These are phyloP conservation scores for Cutaneotrichosporon cutaneum DNA, from an alignment of 1,284 basidiomycete genomes.

Conservation along the genomic window DNA sequence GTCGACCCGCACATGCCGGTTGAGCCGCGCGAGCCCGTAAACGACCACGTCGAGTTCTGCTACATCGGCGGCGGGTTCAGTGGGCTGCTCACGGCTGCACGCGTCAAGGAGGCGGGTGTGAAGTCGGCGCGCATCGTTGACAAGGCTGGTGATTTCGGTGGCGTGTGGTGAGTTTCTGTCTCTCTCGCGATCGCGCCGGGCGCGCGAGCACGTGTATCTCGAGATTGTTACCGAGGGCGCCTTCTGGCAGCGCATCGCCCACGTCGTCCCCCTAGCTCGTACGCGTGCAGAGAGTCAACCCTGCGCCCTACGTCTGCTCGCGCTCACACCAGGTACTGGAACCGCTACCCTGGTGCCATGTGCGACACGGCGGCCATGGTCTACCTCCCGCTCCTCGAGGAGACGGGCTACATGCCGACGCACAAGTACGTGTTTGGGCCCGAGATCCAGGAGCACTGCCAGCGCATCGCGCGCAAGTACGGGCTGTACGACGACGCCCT, in stretches of 20 bases:
- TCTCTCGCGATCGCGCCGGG: too few species aligned
- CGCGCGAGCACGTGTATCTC: too few species aligned
- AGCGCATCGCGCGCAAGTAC: slow-evolving; percentile 16
- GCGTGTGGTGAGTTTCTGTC: too few species aligned
- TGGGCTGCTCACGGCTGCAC: slow-evolving; percentile 15
- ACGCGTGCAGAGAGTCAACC: too few species aligned
- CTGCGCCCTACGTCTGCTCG: too few species aligned
- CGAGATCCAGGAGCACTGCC: slow-evolving; percentile 21
- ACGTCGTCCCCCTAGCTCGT: too few species aligned
- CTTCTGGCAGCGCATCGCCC: too few species aligned
- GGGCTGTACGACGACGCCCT: slow-evolving; percentile 19
- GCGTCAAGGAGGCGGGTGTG: slow-evolving; percentile 16
- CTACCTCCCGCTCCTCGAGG: slow-evolving; percentile 21
- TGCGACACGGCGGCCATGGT: slow-evolving; percentile 26
- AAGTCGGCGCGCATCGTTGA: slow-evolving; percentile 16
- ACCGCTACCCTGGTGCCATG: slow-evolving; percentile 25
- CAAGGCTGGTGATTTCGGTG: slow-evolving; percentile 18
- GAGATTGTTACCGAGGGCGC: too few species aligned
- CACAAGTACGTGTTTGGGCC: slow-evolving; percentile 19
- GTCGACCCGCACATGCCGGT: slow-evolving; percentile 18
- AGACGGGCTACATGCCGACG: slow-evolving; percentile 12
- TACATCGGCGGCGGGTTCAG: slow-evolving; percentile 21
- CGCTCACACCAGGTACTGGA: too few species aligned
- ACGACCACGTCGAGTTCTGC: slow-evolving; percentile 19
- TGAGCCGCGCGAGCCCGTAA: slow-evolving; percentile 14